Percentiles rank a stretch among this genome's conserved stretches.
These are phyloP conservation scores for Papiliotrema flavescens DNA, from an alignment of 1,284 basidiomycete species.

Conservation along the genomic window DNA sequence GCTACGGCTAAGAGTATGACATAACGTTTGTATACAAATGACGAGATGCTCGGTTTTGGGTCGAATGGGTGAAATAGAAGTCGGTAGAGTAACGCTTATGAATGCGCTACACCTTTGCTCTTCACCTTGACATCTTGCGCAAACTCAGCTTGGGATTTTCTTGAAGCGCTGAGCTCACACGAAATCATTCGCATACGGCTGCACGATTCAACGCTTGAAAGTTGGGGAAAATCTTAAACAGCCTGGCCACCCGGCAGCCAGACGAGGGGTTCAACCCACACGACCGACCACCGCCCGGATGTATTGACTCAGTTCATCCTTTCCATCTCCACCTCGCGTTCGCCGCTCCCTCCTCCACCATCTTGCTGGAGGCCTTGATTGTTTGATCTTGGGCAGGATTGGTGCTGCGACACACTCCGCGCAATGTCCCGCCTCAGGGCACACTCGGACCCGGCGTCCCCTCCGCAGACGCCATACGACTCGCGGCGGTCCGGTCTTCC, in stretches of 20 bases:
- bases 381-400: background rate
- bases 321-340: background rate
- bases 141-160: background rate
- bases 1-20: background rate
- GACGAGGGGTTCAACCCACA: too few species aligned
- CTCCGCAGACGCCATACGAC: background rate
- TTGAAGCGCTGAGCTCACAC: too few species aligned
- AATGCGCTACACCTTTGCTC: background rate
- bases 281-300: background rate
- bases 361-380: background rate
- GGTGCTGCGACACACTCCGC: background rate
- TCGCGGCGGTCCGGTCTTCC: too few species aligned
- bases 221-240: too few species aligned
- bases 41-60: too few species aligned
- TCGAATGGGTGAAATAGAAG: too few species aligned
- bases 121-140: background rate
- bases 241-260: too few species aligned
- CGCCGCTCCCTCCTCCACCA: background rate
- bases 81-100: background rate
- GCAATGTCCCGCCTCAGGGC: constrained; percentile 7
- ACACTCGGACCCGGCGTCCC: constrained; percentile 10
- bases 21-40: background rate
- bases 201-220: too few species aligned
- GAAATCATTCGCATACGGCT: too few species aligned
- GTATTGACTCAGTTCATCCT: background rate